Base-by-base conservation (phyloP, 768 basidiomycete genomes). In the Guyanaporus albipodus region DNA sequence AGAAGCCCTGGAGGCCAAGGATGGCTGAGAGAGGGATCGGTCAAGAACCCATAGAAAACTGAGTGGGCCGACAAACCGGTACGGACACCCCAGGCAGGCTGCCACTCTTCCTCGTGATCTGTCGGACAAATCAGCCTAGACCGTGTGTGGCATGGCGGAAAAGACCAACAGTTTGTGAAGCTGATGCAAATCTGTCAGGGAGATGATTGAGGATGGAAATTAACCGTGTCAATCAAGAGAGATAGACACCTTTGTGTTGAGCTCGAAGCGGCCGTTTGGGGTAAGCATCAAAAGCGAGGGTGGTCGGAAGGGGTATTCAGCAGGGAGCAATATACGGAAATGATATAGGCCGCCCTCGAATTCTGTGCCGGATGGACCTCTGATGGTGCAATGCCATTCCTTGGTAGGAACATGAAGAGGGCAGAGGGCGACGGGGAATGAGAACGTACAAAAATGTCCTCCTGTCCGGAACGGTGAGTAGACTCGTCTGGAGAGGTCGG, bases 361-460 rank as follows among this genome's bases (percentile, higher is more conserved):
- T 63, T 97, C 93, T 29, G 91, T 93, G 14, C 83, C 90, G 12
- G 77, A 61, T 1, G 93, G 81, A 2, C 94, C 95, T 50, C 91
- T 83, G 44, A 98, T 75, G n/a, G 95, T 97, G 62, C 92, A 96
- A 62, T 97, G 94, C 95, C 95, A 98, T 75, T 94, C 80, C 73
- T 85, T 10, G 18, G 32, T n/a, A 41, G 42, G 26, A 33, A 49
- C 36, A 55, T 53, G 17, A 62, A 61, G 53, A 54, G 53, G 43
- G 56, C 49, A 55, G 44, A 40, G 49, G 31, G 38, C 5, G 44
- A 40, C 26, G 39, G 38, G 33, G 17, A 38, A 26, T 33, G 32
- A 36, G 14, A 31, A 50, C 87, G 64, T 65, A 90, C 91, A 60
- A 93, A 93, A 53, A 93, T 91, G 64, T 93, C 88, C 56, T 91